Percentiles rank a stretch among this genome's conserved stretches.
phyloP scores from a whole-genome alignment of 306 rosid genomes.

The Lathyrus oleraceus region DNA sequence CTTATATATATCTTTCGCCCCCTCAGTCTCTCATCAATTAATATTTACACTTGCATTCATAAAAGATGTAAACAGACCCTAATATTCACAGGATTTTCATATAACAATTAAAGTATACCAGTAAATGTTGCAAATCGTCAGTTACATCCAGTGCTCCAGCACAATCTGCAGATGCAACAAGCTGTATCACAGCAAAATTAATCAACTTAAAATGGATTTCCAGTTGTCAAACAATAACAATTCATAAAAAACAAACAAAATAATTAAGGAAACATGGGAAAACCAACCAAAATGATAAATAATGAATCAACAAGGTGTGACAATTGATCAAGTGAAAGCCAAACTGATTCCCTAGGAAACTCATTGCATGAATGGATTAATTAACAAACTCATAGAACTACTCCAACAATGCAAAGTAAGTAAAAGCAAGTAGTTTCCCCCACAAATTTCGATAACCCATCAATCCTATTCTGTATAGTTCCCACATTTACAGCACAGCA shows the following conservation, averaged over 20 bases:
- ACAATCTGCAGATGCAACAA: constrained; percentile 97
- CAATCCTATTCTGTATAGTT: constrained; percentile 23
- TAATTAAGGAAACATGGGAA: constrained; percentile 7
- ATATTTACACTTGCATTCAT: no score
- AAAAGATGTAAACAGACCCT: no score
- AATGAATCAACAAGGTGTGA: neutral
- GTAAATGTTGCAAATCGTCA: constrained; percentile 83
- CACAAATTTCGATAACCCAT: neutral
- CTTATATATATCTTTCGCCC: no score
- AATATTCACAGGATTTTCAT: constrained; percentile 10
- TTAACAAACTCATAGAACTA: constrained; percentile 21
- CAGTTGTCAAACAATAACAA: constrained; percentile 29
- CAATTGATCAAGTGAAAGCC: neutral
- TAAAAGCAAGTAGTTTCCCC: neutral
- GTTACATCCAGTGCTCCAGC: constrained; percentile 97
- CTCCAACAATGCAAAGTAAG: constrained; percentile 7
- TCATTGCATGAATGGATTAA: neutral
- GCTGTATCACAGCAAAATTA: constrained; percentile 78
- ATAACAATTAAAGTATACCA: constrained; percentile 53
- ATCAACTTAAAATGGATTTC: constrained; percentile 41
- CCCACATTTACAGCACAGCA: neutral
- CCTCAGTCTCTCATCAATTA: no score
- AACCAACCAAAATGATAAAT: neutral
- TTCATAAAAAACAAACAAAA: constrained; percentile 6
- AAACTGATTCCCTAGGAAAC: neutral